Evolutionary conservation across 73 alveolate genomes (phyloP), one percentile per base, ranked within the genome.

Genomic region (Paramecium pentaurelia): DNA sequence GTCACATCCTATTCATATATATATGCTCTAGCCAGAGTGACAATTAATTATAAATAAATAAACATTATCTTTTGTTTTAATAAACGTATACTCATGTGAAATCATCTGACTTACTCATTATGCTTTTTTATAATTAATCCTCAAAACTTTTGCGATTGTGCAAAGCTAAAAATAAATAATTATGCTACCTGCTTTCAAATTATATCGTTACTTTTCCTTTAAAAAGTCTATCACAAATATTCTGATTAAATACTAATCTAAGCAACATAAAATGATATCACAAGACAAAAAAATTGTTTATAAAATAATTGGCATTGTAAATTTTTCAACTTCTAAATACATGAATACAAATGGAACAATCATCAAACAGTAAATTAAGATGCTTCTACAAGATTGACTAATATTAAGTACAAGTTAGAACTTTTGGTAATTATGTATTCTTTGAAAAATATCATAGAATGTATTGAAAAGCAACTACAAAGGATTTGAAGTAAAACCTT

Each of bases 381-480:
- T 12, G 84, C 84, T 64, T 64, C 84, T 64, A 64, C 84, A 64
- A 64, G 84, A 64, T 64, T 64, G 84, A 64, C 84, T 20, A 64
- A 64, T 28, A 64, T 64, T 64, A 32, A 64, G 84, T 64, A 64
- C 84, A 64, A 64, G 84, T 64, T 64, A 64, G 84, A 64, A 64
- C 84, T 64, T 64, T 64, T 64, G 47, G 84, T 34, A 28, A 64
- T 64, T 0, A 64, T 64, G 28, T 64, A 64, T 64, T 64, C 84
- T 27, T 64, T 64, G 28, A 64, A 64, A 34, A 64, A 64, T 64
- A 64, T 64, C 84, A 64, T 32, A 14, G 84, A 64, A 64, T 64
- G 84, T 28, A 64, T 64, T 64, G 84, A 64, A 27, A 64, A 64
- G 30, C 47, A 64, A 64, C 22, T 64, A 14, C 49, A 64, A 32